These are phyloP conservation scores for Trichosanthes cucumerina DNA, from an alignment of 306 rosid species.

Conservation along the genomic window DNA sequence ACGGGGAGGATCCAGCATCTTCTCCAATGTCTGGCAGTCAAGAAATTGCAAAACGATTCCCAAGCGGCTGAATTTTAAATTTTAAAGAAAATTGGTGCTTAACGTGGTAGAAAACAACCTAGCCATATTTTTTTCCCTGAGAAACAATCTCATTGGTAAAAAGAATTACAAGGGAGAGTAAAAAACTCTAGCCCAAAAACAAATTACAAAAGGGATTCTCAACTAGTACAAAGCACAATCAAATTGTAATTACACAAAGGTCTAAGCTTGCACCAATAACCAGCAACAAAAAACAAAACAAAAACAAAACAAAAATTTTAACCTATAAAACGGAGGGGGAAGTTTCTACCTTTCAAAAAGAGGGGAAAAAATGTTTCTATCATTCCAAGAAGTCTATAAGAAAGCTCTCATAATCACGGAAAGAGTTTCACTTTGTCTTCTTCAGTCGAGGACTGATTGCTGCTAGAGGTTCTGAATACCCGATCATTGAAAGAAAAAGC, in stretches of 20 bases:
- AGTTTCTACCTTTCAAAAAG: not conserved
- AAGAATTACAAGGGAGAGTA: not conserved
- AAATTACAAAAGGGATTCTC: not conserved
- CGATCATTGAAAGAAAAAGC: too few relatives aligned
- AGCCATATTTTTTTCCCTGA: not conserved
- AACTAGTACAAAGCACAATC: not conserved
- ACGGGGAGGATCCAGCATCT: not conserved
- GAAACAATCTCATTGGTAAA: not conserved
- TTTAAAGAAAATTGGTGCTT: not conserved
- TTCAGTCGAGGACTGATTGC: too few relatives aligned
- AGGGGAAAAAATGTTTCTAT: not conserved
- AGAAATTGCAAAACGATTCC: not conserved
- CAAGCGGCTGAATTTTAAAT: not conserved
- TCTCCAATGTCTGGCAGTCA: not conserved
- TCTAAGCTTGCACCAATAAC: not conserved
- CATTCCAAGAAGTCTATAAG: not conserved
- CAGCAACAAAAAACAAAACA: not conserved
- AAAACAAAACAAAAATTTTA: not conserved
- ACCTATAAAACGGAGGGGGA: not conserved
- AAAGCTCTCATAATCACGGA: not conserved
- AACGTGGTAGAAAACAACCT: not conserved
- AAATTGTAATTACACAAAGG: not conserved
- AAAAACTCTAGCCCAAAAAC: not conserved
- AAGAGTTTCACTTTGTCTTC: not conserved
- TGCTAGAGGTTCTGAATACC: too few relatives aligned